phyloP scores from a whole-genome alignment of 2,329 filamentous ascomycete species.

The Pseudogymnoascus sp. region DNA sequence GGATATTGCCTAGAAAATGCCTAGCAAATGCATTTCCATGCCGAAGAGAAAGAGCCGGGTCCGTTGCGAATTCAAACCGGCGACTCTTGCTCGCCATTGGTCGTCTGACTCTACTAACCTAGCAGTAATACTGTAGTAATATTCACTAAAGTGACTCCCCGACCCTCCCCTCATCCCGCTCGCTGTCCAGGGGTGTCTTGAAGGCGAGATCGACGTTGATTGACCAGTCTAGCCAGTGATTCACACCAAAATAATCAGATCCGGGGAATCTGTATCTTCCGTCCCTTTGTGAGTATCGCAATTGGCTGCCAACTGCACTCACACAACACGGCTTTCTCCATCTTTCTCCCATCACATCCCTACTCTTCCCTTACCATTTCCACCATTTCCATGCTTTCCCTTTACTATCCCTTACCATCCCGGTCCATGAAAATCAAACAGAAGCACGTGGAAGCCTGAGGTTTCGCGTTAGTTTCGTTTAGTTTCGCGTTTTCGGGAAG shows the following conservation, averaged over 20 bases:
- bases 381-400: too few relatives aligned
- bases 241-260: background rate
- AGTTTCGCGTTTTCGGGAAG: background rate
- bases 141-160: too few relatives aligned
- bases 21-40: background rate
- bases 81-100: background rate
- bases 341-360: too few relatives aligned
- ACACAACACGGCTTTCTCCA: too few relatives aligned
- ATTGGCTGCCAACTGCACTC: too few relatives aligned
- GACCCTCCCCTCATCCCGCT: background rate
- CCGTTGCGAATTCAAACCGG: background rate
- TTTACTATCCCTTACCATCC: too few relatives aligned
- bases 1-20: too few relatives aligned
- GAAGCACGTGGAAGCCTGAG: background rate
- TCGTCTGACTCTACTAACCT: background rate
- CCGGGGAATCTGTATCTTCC: background rate
- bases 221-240: too few relatives aligned
- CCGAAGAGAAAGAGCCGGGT: background rate
- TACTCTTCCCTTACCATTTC: too few relatives aligned
- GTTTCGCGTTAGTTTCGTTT: background rate
- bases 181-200: background rate
- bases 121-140: too few relatives aligned
- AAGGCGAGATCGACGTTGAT: too few relatives aligned
- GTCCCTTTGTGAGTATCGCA: background rate
- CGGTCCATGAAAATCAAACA: background rate